Percentiles rank a stretch among this genome's conserved stretches.
These are phyloP conservation scores for Marasmius fiardii DNA, from an alignment of 1,284 basidiomycete species.

Conservation along the genomic window DNA sequence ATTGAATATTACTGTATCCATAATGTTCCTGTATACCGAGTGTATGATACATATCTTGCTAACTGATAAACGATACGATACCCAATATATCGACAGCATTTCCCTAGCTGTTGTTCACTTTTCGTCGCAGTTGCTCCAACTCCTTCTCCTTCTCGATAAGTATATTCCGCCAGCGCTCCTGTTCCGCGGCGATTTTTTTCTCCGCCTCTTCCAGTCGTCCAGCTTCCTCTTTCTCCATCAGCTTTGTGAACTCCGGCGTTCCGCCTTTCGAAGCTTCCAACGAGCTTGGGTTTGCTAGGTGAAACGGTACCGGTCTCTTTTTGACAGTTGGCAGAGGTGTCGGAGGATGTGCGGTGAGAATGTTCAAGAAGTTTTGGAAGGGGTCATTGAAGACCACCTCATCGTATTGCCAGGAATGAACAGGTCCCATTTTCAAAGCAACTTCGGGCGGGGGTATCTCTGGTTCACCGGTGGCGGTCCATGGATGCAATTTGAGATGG, in stretches of 20 bases:
- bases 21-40: slow-evolving; percentile 4
- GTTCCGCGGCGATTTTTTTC: slow-evolving; percentile 63
- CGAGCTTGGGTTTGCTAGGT: slow-evolving; percentile 58
- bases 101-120: slow-evolving; percentile 24
- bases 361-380: slow-evolving; percentile 82
- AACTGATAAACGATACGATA: slow-evolving; percentile 1
- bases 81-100: neutral
- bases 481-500: slow-evolving; percentile 96
- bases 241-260: slow-evolving; percentile 74
- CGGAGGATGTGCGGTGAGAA: slow-evolving; percentile 81
- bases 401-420: slow-evolving; percentile 99
- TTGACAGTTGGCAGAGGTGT: slow-evolving; percentile 73
- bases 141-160: slow-evolving; percentile 77
- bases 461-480: slow-evolving; percentile 62
- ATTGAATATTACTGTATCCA: neutral
- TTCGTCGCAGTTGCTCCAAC: slow-evolving; percentile 56
- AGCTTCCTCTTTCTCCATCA: slow-evolving; percentile 85
- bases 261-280: slow-evolving; percentile 64
- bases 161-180: slow-evolving; percentile 53
- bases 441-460: slow-evolving; percentile 63
- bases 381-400: slow-evolving; percentile 98
- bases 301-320: slow-evolving; percentile 66
- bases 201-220: slow-evolving; percentile 79
- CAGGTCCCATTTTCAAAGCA: slow-evolving; percentile 64
- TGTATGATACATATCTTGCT: slow-evolving; percentile 3